Evolutionary conservation across 805 yeast species (phyloP), one percentile per base, ranked within the genome.

Genomic region (Candida broadrunensis): DNA sequence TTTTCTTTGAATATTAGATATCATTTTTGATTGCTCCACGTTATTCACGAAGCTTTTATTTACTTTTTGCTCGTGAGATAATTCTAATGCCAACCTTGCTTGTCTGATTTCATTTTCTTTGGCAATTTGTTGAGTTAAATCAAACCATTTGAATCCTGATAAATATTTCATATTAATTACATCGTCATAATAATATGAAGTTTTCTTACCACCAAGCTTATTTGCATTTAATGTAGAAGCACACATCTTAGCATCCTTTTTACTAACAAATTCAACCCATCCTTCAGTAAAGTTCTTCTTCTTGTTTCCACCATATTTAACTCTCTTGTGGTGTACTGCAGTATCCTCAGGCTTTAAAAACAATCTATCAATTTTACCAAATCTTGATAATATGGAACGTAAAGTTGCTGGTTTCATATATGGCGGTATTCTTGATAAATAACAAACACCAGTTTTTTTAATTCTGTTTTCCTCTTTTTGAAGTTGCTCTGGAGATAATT

Each of bases 401-500:
- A 93, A 70, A 58, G 89, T 93, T 2, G 84, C 79, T 1, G 99
- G 98, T 58, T 90, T 90, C 99, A 93, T 93, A 58, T 85, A 93
- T 19, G 99, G 99, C 0, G 99, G 99, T 8, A 93, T 78, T 37
- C 83, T 77, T 0, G 97, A 89, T 2, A 93, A 62, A 52, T 93
- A 93, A n/a, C 95, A 83, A 2, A 93, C 97, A 4, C 99, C 99
- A 0, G 96, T 83, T 51, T 77, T 81, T 45, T 74, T 78, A 27
- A 77, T 72, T 50, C 75, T 76, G 49, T 74, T 74, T 45, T 77
- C 73, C 45, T 76, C 77, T 55, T 79, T 65, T 5, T 58, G 75
- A n/a, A 81, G 59, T 46, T 78, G 78, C 35, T 74, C 74, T 6
- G 82, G 73, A 6, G 82, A 73, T 24, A 83, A 65, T 48, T 71